Conservation (phyloP, 305 asterid genomes). For the Rubia balearica region DNA sequence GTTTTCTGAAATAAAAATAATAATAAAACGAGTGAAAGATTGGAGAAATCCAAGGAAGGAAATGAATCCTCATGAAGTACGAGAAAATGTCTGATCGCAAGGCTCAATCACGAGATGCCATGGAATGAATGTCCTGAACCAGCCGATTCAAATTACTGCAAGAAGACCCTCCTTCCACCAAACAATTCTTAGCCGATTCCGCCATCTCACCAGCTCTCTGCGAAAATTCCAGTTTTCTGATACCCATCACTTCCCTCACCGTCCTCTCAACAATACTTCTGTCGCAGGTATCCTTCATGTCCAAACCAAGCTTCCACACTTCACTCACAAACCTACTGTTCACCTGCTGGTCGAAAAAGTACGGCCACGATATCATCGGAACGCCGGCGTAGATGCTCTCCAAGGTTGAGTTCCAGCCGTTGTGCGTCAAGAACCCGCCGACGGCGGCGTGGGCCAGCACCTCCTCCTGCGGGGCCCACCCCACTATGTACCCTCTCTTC, state of each 20-base stretch:
- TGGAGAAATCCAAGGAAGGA: no score
- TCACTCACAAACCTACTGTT: conserved; percentile 21
- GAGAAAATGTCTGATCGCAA: no score
- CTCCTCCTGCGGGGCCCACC: conserved; percentile 20
- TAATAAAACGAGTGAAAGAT: no score
- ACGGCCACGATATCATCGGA: conserved; percentile 24
- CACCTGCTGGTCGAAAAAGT: conserved; percentile 18
- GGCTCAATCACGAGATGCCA: neutral
- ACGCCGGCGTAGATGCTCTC: conserved; percentile 20
- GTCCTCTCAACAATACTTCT: conserved; percentile 1
- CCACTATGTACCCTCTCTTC: conserved; percentile 17
- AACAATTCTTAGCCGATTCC: conserved; percentile 11
- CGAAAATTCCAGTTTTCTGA: conserved; percentile 15
- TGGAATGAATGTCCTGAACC: conserved; percentile 4
- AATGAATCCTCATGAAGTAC: no score
- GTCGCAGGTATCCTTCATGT: conserved; percentile 22
- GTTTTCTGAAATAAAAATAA: no score
- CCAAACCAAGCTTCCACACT: conserved; percentile 25
- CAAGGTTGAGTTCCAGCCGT: conserved; percentile 21
- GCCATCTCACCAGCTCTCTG: conserved; percentile 11
- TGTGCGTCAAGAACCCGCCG: conserved; percentile 20
- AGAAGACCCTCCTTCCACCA: conserved; percentile 14
- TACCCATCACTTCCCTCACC: conserved; percentile 15
- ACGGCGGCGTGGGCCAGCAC: conserved; percentile 14
- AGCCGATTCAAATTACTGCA: conserved; percentile 7